Conservation (phyloP, 495 filamentous ascomycete genomes). For the Xylaria sp. region DNA sequence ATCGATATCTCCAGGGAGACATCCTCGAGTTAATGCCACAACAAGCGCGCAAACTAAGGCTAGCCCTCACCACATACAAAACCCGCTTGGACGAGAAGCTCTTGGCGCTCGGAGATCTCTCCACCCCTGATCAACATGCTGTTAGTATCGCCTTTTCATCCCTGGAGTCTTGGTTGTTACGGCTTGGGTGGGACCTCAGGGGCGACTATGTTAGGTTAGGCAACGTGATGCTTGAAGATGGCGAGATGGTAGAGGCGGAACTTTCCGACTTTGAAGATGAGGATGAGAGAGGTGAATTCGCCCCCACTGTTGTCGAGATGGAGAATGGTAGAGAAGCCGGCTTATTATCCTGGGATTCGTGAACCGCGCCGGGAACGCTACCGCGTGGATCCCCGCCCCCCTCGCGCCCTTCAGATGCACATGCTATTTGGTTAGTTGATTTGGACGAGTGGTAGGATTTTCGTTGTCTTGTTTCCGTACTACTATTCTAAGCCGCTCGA, state of each 20-base stretch:
- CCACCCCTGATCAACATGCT: constrained; percentile 42
- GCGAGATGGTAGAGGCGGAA: constrained; percentile 81
- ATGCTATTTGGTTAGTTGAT: not conserved
- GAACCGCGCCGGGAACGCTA: not conserved
- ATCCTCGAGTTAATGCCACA: constrained; percentile 60
- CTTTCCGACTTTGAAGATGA: constrained; percentile 76
- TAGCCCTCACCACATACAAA: constrained; percentile 52
- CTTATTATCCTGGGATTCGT: constrained; percentile 51
- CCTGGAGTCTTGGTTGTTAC: constrained; percentile 54
- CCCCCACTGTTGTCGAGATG: constrained; percentile 80
- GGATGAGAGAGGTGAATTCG: constrained; percentile 86
- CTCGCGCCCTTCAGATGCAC: not conserved
- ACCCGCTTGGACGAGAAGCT: constrained; percentile 48
- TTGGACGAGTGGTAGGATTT: not conserved
- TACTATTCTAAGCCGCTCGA: not conserved
- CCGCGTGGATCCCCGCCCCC: not conserved
- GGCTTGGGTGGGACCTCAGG: constrained; percentile 55
- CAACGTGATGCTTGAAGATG: constrained; percentile 73
- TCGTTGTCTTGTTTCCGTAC: not conserved
- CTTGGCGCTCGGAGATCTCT: constrained; percentile 35
- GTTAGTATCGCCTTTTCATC: constrained; percentile 48
- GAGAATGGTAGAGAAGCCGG: constrained; percentile 59
- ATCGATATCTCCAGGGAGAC: constrained; percentile 63
- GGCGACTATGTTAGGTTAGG: constrained; percentile 54
- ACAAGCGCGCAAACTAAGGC: constrained; percentile 40